Base-by-base conservation (phyloP, 495 filamentous ascomycete genomes). In the Neurospora africana region DNA sequence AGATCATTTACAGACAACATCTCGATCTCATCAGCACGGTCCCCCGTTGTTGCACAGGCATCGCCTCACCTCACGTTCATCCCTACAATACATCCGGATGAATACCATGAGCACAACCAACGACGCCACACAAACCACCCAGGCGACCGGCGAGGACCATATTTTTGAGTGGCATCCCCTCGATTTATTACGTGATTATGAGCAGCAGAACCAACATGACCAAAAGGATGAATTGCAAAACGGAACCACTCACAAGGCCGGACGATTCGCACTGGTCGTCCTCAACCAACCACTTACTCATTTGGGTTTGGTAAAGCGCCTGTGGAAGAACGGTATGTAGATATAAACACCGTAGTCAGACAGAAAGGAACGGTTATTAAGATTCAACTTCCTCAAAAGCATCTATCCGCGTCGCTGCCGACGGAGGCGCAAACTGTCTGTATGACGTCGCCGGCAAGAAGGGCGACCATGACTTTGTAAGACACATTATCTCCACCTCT, bases 371-470 rank as follows among this genome's bases (percentile, higher is more conserved):
- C 30, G 53, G 27, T 15, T 33, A 30, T 21, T 68, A 38, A 53
- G 43, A 35, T 44, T 27, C 33, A 44, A 19, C 65, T 23, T 47
- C 0, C 10, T 11, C 67, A 30, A 68, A 47, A 92, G 89, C 90
- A 68, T 79, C 79, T 23, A 83, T 85, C 43, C 86, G 84, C 8
- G 81, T 97, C 68, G 95, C 92, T 74, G 95, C 93, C 35, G 95
- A 99, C 83, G 95, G 95, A 41, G 95, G 93, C 33, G 93, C 94
- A 61, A 98, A 99, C 81, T 84, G 86, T 15, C 84, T 97, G 39
- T 88, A 90, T 73, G 89, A 94, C 68, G 80, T 84, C 11, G 81
- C 84, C 38, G 74, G 75, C 1, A 23, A 72, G 21, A 69, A 68
- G 1, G 71, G 72, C 44, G 72, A 79, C 65, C 1, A 47, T 23